Evolutionary conservation across 352 stramenopile species (phyloP), one percentile per base, ranked within the genome.

Genomic region (Pythium vanterpoolii): DNA sequence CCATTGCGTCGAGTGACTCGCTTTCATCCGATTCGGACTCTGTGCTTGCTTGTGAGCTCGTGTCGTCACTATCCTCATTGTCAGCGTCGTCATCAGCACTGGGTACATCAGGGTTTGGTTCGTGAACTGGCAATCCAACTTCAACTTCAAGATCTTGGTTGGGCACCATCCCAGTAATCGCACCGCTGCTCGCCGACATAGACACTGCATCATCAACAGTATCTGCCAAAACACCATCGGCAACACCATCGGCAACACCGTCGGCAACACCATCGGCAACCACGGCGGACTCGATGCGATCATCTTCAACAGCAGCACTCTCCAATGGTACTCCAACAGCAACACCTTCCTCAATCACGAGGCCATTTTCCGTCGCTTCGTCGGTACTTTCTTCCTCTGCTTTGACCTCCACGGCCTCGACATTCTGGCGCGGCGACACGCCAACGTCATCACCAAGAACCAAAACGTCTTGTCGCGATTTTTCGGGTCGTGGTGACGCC

Each of bases 261-360:
- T 55, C 47, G 4, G 27, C 47, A 43, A 55, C 47, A 27, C 19
- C 30, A 33, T 55, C 47, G 4, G 27, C 47, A 43, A 68, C 21
- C 6, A 44, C 30, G 39, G 46, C 33, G n/a, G 51, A 34, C 28
- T 60, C 52, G 19, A 28, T 28, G 3, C 13, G 39, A 14, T 60
- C 44, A 26, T 58, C 53, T 1, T 8, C 45, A 28, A 55, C 38
- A n/a, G 36, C 40, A 7, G 34, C 24, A 19, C 8, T 53, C 13
- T 67, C 60, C 5, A 68, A 36, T 24, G 53, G 52, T 16, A 62
- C 60, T 3, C 60, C 60, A 40, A 68, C 55, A 24, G 64, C 43
- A 21, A 61, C 45, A 19, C 26, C 40, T 39, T 62, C 60, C 28
- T 64, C 60, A 18, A 58, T 53, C 5, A 45, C 42, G 0, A 34